Percentiles rank a stretch among this genome's conserved stretches.
These are phyloP conservation scores for Rosellinia necatrix DNA, from an alignment of 2,329 filamentous ascomycete genomes.

Conservation along the genomic window DNA sequence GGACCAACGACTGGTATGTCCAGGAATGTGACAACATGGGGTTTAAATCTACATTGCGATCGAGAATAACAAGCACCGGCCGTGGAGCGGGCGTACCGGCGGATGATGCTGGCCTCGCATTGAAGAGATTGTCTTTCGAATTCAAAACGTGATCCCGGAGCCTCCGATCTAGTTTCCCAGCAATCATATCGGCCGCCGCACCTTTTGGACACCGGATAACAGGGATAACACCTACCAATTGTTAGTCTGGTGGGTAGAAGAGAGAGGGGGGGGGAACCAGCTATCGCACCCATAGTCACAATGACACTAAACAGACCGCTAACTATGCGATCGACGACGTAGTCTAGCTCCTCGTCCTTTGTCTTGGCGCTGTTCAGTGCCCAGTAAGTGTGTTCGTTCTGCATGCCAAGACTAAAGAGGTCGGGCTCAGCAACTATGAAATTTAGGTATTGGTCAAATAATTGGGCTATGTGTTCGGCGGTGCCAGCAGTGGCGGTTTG, in stretches of 20 bases:
- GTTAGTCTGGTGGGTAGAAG: constrained; percentile 1
- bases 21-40: constrained; percentile 99
- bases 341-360: constrained; percentile 86
- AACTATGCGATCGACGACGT: constrained; percentile 87
- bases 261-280: not conserved
- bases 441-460: constrained; percentile 97
- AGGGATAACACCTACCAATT: constrained; percentile 74
- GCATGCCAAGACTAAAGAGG: constrained; percentile 90
- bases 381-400: constrained; percentile 89
- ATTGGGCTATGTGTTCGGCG: constrained; percentile 85
- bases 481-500: constrained; percentile 85
- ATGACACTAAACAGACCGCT: constrained; percentile 97
- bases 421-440: constrained; percentile 96
- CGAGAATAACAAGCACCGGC: constrained; percentile 89
- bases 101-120: constrained; percentile 61
- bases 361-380: constrained; percentile 93
- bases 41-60: constrained; percentile 92
- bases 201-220: constrained; percentile 94
- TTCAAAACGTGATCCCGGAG: constrained; percentile 95
- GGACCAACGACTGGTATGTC: constrained; percentile 75
- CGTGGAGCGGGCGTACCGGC: constrained; percentile 71
- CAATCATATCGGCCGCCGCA: constrained; percentile 91
- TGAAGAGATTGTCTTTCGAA: constrained; percentile 95
- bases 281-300: constrained; percentile 84
- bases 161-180: constrained; percentile 91